Base-by-base conservation (phyloP, 768 basidiomycete genomes). In the Pleurotus eryngii region DNA sequence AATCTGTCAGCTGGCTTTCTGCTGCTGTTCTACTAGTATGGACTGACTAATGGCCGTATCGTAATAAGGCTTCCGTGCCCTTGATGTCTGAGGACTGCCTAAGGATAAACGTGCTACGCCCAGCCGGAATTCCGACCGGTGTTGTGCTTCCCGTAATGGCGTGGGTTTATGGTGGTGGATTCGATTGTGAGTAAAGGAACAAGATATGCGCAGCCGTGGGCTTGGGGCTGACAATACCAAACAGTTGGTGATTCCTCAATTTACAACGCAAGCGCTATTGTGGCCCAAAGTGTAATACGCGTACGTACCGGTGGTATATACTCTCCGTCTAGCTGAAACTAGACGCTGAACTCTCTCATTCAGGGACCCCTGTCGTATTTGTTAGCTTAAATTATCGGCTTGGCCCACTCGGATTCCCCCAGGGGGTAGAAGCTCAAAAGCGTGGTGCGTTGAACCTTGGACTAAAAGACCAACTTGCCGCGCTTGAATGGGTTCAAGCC, bases 381-480 rank as follows among this genome's bases (percentile, higher is more conserved):
- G 81, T 80, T 45, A 74, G 72, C 30, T 58, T 81, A 59, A 79
- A 81, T 64, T 82, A 82, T 58, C 73, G 82, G 12, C 58, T 81
- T 4, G 75, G 74, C 5, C 70, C 75, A 7, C 70, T 80, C 17
- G 82, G 81, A 2, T 81, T 76, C 55, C 71, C 75, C 3, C 70
- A 71, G 60, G 75, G 76, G 4, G 46, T 65, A n/a, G 74, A 79
- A 60, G 78, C 77, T 4, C 66, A 64, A n/a, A 49, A 62, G 11
- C 60, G 60, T 5, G 72, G 67, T 9, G 67, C 70, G 1, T 65
- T 76, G 22, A 79, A 79, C 60, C 64, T 79, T 43, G 78, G 67
- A 4, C 53, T 81, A 9, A 71, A 63, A 26, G 78, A 81, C 59
- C 71, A 78, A 55, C 57, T 74, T 22, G 58, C 67, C 6, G 79